Conservation (phyloP, 164 flowering plant species). For the Aristolochia contorta region DNA sequence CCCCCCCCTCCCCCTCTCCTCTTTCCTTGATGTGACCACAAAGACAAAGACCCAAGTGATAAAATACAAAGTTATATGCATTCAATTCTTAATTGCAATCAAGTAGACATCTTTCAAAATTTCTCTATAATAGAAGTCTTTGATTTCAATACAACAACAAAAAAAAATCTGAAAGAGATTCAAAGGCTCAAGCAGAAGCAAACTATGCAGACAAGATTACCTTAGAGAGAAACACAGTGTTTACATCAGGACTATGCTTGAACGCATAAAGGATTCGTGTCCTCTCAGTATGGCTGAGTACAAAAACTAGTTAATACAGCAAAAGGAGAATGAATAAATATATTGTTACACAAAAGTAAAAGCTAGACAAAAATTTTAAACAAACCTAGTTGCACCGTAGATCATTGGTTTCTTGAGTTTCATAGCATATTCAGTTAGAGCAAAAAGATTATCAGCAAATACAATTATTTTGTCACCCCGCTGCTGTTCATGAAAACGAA, state of each 20-base stretch:
- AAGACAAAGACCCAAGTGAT: too few species aligned
- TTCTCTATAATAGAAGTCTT: too few species aligned
- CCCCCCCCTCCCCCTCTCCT: too few species aligned
- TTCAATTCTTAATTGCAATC: too few species aligned
- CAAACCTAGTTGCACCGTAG: slow-evolving; percentile 96
- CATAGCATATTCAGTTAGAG: slow-evolving; percentile 90
- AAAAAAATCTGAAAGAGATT: too few species aligned
- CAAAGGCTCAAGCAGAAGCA: too few species aligned
- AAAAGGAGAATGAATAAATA: neutral
- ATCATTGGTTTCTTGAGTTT: slow-evolving; percentile 97
- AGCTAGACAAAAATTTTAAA: neutral
- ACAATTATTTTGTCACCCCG: slow-evolving; percentile 98
- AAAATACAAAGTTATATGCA: too few species aligned
- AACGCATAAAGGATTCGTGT: slow-evolving; percentile 88
- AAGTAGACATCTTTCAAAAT: too few species aligned
- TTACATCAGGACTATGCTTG: slow-evolving; percentile 73
- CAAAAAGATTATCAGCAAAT: slow-evolving; percentile 97
- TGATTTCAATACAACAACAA: too few species aligned
- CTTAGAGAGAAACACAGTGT: slow-evolving; percentile 94
- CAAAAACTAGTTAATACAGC: neutral
- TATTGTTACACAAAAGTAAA: neutral
- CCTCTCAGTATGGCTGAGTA: slow-evolving; percentile 76
- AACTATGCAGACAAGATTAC: slow-evolving; percentile 22
- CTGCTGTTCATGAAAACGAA: slow-evolving; percentile 86
- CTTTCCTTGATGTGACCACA: too few species aligned